Conservation (phyloP, 352 stramenopile genomes). For the Pythium aphanidermatum region DNA sequence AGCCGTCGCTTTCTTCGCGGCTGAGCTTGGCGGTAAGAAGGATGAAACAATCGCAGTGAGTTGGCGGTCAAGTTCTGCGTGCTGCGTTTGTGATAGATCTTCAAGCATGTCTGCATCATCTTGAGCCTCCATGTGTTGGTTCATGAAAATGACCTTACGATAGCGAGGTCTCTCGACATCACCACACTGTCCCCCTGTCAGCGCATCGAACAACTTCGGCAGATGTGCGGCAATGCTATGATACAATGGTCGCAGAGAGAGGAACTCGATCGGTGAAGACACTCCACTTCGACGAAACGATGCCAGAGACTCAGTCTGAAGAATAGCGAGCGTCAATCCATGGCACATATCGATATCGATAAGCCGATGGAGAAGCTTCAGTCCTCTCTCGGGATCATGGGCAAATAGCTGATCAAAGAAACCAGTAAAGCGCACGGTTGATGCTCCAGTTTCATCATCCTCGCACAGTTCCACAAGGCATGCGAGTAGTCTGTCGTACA, state of each 20-base stretch:
- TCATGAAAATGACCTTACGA: conserved; percentile 17
- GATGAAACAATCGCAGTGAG: conserved; percentile 6
- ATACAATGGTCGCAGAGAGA: conserved; percentile 15
- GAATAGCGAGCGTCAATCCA: conserved; percentile 68
- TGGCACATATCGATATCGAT: conserved; percentile 69
- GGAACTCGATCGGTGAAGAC: conserved; percentile 27
- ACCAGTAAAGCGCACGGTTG: conserved; percentile 19
- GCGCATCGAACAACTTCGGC: background rate
- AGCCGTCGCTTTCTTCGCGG: background rate
- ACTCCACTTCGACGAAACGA: conserved; percentile 51
- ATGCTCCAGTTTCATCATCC: conserved; percentile 29
- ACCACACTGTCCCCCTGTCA: background rate
- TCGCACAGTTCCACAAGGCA: conserved; percentile 56
- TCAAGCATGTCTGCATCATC: conserved; percentile 11
- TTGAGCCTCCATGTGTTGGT: conserved; percentile 12
- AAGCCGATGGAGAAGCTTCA: conserved; percentile 34
- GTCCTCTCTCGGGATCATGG: conserved; percentile 2
- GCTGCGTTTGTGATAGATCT: conserved; percentile 7
- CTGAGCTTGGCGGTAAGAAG: background rate
- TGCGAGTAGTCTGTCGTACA: conserved; percentile 42
- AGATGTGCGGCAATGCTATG: conserved; percentile 5
- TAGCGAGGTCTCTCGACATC: conserved; percentile 8
- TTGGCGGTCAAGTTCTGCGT: conserved; percentile 12
- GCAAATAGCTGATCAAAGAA: conserved; percentile 39
- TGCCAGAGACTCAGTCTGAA: conserved; percentile 56